Evolutionary conservation across 345 rosid genomes (phyloP).

Genomic region (Eucalyptus cladocalyx): DNA sequence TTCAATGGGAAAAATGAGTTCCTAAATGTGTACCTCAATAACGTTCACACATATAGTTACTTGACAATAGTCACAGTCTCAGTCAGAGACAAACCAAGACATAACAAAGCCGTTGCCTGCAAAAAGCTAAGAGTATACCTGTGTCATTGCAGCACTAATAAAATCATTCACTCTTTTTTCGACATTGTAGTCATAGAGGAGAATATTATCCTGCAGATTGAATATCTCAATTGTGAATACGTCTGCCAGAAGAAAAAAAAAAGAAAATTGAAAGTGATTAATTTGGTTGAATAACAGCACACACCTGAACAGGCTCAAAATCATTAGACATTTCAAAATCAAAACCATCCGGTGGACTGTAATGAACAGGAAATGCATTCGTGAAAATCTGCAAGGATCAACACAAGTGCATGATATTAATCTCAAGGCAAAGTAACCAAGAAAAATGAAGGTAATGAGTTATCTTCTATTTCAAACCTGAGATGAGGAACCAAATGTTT

Average conservation of each 20-base stretch:
- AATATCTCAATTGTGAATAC: neutral
- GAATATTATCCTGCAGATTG: slow-evolving; percentile 51
- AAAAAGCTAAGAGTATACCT: slow-evolving; percentile 22
- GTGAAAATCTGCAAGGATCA: slow-evolving; percentile 54
- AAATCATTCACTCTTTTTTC: slow-evolving; percentile 46
- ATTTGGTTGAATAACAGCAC: neutral
- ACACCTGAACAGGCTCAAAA: slow-evolving; percentile 64
- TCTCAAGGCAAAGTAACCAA: neutral
- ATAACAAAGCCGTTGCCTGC: neutral
- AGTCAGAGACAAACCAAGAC: neutral
- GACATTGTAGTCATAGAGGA: slow-evolving; percentile 48
- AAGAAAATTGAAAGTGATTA: neutral
- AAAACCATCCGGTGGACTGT: slow-evolving; percentile 69
- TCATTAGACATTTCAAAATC: slow-evolving; percentile 48
- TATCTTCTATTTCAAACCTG: slow-evolving; percentile 25
- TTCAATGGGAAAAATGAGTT: neutral
- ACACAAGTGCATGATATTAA: neutral
- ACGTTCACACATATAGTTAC: neutral
- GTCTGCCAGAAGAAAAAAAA: neutral
- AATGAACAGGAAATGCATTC: slow-evolving; percentile 62
- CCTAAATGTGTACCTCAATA: neutral
- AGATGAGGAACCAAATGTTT: slow-evolving; percentile 73
- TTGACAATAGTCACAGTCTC: neutral
- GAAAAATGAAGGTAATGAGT: neutral
- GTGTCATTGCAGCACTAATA: slow-evolving; percentile 49